A percentile compares a stretch with the other conserved stretches of the same genome.
phyloP scores from a whole-genome alignment of 164 flowering plant species.

The Annona squamosa region DNA sequence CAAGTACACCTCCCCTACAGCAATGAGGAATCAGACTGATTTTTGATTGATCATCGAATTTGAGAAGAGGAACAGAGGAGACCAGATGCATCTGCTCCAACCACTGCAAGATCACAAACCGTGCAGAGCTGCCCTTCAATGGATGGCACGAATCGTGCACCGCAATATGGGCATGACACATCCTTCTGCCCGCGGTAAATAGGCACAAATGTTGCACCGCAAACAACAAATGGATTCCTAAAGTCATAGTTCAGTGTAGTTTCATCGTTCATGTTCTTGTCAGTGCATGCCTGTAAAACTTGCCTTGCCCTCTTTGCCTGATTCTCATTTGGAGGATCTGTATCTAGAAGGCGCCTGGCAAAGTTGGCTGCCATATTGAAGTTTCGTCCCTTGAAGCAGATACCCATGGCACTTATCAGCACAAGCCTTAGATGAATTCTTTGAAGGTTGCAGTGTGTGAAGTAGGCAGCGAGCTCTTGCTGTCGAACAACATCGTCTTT shows the following conservation, averaged over 20 bases:
- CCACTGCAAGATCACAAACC: conserved; percentile 66
- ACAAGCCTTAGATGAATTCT: conserved; percentile 40
- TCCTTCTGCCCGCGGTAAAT: conserved; percentile 78
- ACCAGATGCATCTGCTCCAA: conserved; percentile 80
- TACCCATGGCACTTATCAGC: conserved; percentile 35
- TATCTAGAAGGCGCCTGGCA: conserved; percentile 63
- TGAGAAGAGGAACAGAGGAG: conserved; percentile 72
- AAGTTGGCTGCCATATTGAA: conserved; percentile 54
- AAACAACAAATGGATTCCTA: conserved; percentile 72
- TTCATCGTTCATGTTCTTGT: conserved; percentile 40
- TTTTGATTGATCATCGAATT: conserved; percentile 34
- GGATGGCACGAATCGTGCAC: conserved; percentile 54
- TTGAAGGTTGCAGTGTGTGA: conserved; percentile 62
- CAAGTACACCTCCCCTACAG: background rate
- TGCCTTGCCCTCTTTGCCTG: conserved; percentile 63
- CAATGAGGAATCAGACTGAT: background rate
- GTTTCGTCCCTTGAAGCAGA: conserved; percentile 62
- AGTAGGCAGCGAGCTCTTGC: conserved; percentile 74
- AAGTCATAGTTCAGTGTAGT: conserved; percentile 60
- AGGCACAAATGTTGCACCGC: conserved; percentile 79
- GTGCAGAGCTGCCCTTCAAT: conserved; percentile 61
- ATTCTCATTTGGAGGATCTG: conserved; percentile 51
- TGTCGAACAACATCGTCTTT: conserved; percentile 41
- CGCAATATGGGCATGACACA: conserved; percentile 65
- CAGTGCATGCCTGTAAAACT: conserved; percentile 44